Evolutionary conservation across 495 filamentous ascomycete genomes (phyloP).

Genomic region (Penicillium ochrochloron): DNA sequence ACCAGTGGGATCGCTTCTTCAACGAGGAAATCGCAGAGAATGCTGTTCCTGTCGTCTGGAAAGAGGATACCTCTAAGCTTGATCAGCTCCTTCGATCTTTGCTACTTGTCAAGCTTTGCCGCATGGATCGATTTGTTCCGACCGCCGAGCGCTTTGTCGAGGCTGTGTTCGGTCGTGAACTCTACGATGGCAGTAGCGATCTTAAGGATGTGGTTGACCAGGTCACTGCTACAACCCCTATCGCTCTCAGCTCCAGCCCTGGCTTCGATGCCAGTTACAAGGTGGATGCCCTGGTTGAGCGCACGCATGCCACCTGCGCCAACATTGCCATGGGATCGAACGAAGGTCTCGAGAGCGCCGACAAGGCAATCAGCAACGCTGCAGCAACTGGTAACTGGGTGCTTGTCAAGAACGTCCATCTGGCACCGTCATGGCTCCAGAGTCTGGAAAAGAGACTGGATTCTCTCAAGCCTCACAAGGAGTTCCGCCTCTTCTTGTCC

Average conservation of each 20-base stretch:
- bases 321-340: conserved; percentile 99
- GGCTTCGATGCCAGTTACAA: conserved; percentile 99
- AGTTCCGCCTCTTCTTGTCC: conserved; percentile 94
- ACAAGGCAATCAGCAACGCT: conserved; percentile 93
- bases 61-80: conserved; percentile 61
- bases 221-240: conserved; percentile 81
- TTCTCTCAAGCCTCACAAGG: conserved; percentile 88
- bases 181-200: conserved; percentile 82
- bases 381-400: conserved; percentile 95
- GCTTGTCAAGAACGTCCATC: conserved; percentile 97
- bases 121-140: conserved; percentile 93
- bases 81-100: conserved; percentile 84
- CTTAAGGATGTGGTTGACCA: conserved; percentile 83
- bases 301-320: conserved; percentile 77
- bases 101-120: conserved; percentile 89
- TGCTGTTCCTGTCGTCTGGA: conserved; percentile 79
- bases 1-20: conserved; percentile 80
- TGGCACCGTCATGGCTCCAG: conserved; percentile 94
- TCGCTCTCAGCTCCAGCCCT: conserved; percentile 89
- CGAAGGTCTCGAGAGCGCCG: conserved; percentile 87
- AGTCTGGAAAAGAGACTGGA: conserved; percentile 96
- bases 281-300: conserved; percentile 91
- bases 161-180: conserved; percentile 82
- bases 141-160: conserved; percentile 86
- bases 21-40: conserved; percentile 87